These are phyloP conservation scores for Knufia fluminis DNA, from an alignment of 2,329 filamentous ascomycete genomes.

Conservation along the genomic window DNA sequence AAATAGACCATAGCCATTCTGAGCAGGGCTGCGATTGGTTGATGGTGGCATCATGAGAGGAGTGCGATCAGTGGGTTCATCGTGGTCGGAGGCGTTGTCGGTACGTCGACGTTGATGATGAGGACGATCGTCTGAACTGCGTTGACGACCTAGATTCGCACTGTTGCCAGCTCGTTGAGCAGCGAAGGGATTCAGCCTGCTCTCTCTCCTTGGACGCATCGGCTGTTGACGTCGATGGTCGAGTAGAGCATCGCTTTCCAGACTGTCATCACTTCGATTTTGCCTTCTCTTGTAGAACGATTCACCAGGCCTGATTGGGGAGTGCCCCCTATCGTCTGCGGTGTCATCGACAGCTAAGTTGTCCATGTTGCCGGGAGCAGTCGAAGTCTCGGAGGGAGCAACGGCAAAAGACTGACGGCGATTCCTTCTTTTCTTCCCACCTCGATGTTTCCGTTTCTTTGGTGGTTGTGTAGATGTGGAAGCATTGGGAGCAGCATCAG, in stretches of 20 bases:
- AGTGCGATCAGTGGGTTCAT: conserved; percentile 41
- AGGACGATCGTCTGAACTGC: conserved; percentile 7
- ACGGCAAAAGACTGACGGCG: conserved; percentile 73
- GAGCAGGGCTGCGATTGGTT: conserved; percentile 16
- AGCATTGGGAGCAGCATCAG: conserved; percentile 1
- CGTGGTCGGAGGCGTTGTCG: conserved; percentile 9
- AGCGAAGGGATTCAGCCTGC: conserved; percentile 25
- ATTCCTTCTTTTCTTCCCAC: conserved; percentile 66
- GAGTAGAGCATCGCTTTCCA: conserved; percentile 79
- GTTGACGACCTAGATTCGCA: conserved; percentile 1
- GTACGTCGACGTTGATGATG: conserved; percentile 10
- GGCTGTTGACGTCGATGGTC: conserved; percentile 65
- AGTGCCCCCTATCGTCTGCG: conserved; percentile 5
- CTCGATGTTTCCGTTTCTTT: conserved; percentile 66
- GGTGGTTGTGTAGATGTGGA: conserved; percentile 11
- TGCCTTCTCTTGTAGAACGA: conserved; percentile 47
- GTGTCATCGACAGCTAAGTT: conserved; percentile 29
- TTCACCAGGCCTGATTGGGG: conserved; percentile 29
- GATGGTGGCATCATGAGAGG: conserved; percentile 40
- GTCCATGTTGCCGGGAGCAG: conserved; percentile 18
- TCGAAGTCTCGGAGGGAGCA: conserved; percentile 45
- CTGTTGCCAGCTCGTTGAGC: conserved; percentile 1
- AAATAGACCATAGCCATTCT: conserved; percentile 15
- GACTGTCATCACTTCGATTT: conserved; percentile 70
- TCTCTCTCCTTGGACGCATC: conserved; percentile 55